These are phyloP conservation scores for Spizellomyces sp. DNA, from an alignment of 192 early-diverging fungal genomes.

Conservation along the genomic window DNA sequence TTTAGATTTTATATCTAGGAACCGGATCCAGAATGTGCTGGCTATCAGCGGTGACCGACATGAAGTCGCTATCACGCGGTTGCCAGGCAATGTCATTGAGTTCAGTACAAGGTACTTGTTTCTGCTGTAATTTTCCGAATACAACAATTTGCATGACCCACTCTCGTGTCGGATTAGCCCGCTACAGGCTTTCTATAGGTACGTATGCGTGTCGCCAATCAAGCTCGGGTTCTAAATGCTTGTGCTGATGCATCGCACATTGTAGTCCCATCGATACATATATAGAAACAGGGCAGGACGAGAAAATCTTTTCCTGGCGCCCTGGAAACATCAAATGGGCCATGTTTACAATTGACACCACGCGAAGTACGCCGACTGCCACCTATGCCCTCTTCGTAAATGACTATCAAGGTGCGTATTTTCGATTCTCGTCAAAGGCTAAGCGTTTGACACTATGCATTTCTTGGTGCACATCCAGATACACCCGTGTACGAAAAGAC, in stretches of 20 bases:
- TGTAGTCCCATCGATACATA: constrained; percentile 33
- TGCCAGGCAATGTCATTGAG: constrained; percentile 35
- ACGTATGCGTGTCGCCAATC: neutral
- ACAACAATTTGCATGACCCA: neutral
- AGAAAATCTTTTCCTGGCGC: constrained; percentile 34
- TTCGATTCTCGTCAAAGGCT: neutral
- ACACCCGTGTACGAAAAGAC: constrained; percentile 29
- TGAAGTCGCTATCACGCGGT: constrained; percentile 30
- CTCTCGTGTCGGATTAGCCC: constrained; percentile 10
- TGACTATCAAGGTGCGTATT: constrained; percentile 29
- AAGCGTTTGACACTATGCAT: neutral
- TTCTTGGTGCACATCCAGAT: neutral
- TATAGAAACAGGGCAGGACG: constrained; percentile 22
- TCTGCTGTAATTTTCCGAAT: neutral
- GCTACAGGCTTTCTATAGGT: constrained; percentile 31
- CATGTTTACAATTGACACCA: constrained; percentile 33
- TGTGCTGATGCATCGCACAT: neutral
- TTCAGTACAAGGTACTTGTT: constrained; percentile 32
- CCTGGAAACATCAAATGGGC: constrained; percentile 37
- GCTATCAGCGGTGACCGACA: constrained; percentile 35
- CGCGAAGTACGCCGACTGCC: constrained; percentile 14
- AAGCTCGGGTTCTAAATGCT: neutral
- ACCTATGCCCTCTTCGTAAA: constrained; percentile 34
- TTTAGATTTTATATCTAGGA: constrained; percentile 31
- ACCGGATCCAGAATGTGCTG: constrained; percentile 30